These are phyloP conservation scores for Penicillium subrubescens DNA, from an alignment of 495 filamentous ascomycete genomes.

Conservation along the genomic window DNA sequence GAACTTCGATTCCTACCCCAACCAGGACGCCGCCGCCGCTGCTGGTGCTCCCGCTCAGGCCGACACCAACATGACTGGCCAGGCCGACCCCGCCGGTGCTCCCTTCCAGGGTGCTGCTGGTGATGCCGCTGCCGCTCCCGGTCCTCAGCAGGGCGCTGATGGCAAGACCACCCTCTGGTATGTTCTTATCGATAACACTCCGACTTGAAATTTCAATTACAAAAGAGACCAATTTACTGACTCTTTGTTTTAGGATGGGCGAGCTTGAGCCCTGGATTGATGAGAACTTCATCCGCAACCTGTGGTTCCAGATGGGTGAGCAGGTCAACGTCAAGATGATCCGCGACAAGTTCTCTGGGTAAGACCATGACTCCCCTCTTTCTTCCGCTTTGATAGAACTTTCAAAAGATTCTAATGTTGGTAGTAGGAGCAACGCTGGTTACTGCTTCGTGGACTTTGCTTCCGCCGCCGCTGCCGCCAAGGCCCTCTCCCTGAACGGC, in stretches of 20 bases:
- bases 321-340: slow-evolving; percentile 99
- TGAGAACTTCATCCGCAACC: slow-evolving; percentile 94
- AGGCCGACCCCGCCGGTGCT: slow-evolving; percentile 57
- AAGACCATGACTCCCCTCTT: slow-evolving; percentile 39
- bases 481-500: slow-evolving; percentile 88
- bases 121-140: slow-evolving; percentile 54
- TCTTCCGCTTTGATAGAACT: background rate
- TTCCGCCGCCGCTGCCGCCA: slow-evolving; percentile 79
- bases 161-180: slow-evolving; percentile 85
- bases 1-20: slow-evolving; percentile 59
- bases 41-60: slow-evolving; percentile 55
- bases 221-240: slow-evolving; percentile 10
- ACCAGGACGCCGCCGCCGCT: slow-evolving; percentile 56
- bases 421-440: slow-evolving; percentile 83
- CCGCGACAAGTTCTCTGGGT: slow-evolving; percentile 99
- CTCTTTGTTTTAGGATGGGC: slow-evolving; percentile 76
- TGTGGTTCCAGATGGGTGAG: slow-evolving; percentile 90
- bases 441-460: slow-evolving; percentile 99
- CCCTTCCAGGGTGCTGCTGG: slow-evolving; percentile 56
- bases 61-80: slow-evolving; percentile 53
- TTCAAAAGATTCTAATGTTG: slow-evolving; percentile 48
- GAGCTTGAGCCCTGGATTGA: slow-evolving; percentile 99
- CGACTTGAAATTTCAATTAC: background rate
- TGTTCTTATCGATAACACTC: slow-evolving; percentile 20
- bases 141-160: slow-evolving; percentile 59